Evolutionary conservation across 768 basidiomycete genomes (phyloP), one percentile per base, ranked within the genome.

Genomic region (Xerocomus potaroensis): DNA sequence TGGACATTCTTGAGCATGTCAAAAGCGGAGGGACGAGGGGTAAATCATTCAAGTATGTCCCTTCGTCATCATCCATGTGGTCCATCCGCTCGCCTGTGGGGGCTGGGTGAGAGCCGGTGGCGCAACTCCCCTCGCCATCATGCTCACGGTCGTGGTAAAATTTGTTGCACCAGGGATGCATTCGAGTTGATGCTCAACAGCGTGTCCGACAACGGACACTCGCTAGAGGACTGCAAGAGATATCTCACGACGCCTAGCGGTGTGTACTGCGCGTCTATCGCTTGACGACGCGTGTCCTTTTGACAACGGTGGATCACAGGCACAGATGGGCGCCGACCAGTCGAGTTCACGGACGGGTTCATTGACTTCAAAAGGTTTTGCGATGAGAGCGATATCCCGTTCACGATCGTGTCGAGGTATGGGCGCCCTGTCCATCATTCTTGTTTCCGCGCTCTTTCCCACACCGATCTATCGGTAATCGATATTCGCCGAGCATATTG

Each of bases 401-500:
- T 96, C 51, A 84, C 95, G 50, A 90, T 97, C 62, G 91, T 96
- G 34, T 96, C 94, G 5, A 91, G 88, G 90, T 88, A 53, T 39
- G 70, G 21, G 16, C 19, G 15, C 26, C 12, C 5, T 27, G 26
- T 6, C 26, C 26, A 27, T 10, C 10, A 15, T 41, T 19, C 18
- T 10, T 30, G 29, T 32, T 39, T 33, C 7, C 26, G 7, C 11
- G 33, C 29, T 18, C 32, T 34, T 47, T 56, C 50, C 42, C 56
- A 57, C 48, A 21, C 43, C 26, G 12, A 38, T 26, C 11, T n/a
- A 11, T 53, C 41, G 36, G 41, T 34, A 45, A 49, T 34, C 11
- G 27, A 27, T 19, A 18, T 24, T 15, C 43, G 18, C n/a, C 47
- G 14, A 15, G 30, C 16, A 43, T 35, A 22, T 27, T 59, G 49